Evolutionary conservation across 768 basidiomycete genomes (phyloP).

Genomic region (Pulveroboletus sp.): DNA sequence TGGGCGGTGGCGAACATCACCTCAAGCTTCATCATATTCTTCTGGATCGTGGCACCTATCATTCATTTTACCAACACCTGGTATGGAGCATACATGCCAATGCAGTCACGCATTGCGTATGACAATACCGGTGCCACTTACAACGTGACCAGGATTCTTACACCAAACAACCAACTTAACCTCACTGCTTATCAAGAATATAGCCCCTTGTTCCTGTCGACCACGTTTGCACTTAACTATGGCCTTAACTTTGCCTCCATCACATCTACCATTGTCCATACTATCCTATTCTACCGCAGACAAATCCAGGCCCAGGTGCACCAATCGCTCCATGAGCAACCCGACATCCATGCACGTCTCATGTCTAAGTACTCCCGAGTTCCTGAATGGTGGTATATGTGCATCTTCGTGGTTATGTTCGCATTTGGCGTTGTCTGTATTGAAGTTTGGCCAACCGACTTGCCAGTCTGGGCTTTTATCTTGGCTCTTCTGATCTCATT

Average conservation of each 20-base stretch:
- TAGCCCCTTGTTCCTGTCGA: constrained; percentile 40
- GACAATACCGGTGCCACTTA: constrained; percentile 17
- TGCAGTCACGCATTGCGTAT: constrained; percentile 34
- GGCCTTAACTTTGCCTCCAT: constrained; percentile 41
- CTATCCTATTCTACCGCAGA: constrained; percentile 51
- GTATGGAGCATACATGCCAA: constrained; percentile 36
- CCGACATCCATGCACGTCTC: constrained; percentile 57
- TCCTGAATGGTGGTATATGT: constrained; percentile 57
- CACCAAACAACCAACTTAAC: constrained; percentile 29
- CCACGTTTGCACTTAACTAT: constrained; percentile 54
- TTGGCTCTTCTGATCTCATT: constrained; percentile 40
- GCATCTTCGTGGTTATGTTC: constrained; percentile 44
- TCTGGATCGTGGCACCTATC: constrained; percentile 19
- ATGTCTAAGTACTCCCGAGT: constrained; percentile 56
- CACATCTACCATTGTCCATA: constrained; percentile 37
- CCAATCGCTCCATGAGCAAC: constrained; percentile 47
- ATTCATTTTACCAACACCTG: constrained; percentile 36
- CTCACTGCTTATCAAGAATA: constrained; percentile 32
- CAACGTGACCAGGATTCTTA: constrained; percentile 37
- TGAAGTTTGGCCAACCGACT: constrained; percentile 43
- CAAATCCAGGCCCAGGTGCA: constrained; percentile 51
- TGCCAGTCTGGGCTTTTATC: constrained; percentile 37
- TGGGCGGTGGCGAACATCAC: constrained; percentile 33
- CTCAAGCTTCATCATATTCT: no score
- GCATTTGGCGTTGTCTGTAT: constrained; percentile 58